Base-by-base conservation (phyloP, 805 yeast species). In the Hanseniaspora lindneri region DNA sequence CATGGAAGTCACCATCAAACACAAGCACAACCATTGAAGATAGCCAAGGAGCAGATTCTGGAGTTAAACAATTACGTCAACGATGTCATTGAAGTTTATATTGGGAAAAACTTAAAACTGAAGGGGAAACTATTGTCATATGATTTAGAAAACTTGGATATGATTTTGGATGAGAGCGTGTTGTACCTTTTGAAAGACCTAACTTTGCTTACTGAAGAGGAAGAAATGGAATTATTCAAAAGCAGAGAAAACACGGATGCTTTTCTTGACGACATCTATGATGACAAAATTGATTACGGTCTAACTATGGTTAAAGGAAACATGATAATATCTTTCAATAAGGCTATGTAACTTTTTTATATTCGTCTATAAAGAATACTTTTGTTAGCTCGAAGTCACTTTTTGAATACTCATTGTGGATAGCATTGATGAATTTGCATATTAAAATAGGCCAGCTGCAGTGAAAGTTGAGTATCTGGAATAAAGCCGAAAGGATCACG, bases 41-140 rank as follows among this genome's bases (percentile, higher is more conserved):
- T 78, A 86, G 13, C 97, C 96, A 32, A 83, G 65, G 96, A 88
- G 54, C 94, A 95, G 20, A 84, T 88, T 52, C 69, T 86, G 49
- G 87, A 88, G 62, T 69, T 92, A 52, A 75, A 79, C 53, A 81
- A 77, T 59, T 84, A 83, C 61, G 76, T 76, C 57, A 94, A 85
- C 60, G 71, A 80, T 55, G 64, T 71, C 55, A 77, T 89, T 35
- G 73, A 80, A 56, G 89, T 88, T 47, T 80, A 83, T 57, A 77
- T 92, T 60, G 74, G 79, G 55, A 94, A 95, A 11, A 96, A 95
- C 6, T 76, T 96, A 59, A 79, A 79, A 56, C 77, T 83, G n/a
- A 70, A 71, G 16, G 98, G 98, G 30, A 67, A 69, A 1, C 73
- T 89, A 56, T 85, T 83, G 56, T 96, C 97, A 6, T 81, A 72